Conservation (phyloP, 129 eudicot species). For the Rutidosis leptorrhynchoides region DNA sequence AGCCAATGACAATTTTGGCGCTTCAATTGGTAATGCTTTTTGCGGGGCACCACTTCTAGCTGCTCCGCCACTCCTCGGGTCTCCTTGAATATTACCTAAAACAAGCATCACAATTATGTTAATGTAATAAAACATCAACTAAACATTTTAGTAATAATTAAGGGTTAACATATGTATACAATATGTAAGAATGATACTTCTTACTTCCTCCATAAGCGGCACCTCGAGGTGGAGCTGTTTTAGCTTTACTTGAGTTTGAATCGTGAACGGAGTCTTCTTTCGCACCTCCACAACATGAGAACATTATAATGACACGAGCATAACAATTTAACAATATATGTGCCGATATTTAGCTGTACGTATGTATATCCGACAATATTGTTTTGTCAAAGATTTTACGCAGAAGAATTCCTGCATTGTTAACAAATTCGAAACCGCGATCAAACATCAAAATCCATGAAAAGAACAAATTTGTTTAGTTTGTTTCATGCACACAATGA, state of each 20-base stretch:
- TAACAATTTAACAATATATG: constrained; percentile 19
- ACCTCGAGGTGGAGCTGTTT: constrained; percentile 58
- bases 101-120: not conserved
- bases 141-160: not conserved
- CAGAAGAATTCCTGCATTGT: constrained; percentile 21
- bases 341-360: not conserved
- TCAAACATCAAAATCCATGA: constrained; percentile 9
- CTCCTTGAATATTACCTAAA: constrained; percentile 63
- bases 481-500: not conserved
- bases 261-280: constrained; percentile 49
- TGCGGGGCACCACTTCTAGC: constrained; percentile 39
- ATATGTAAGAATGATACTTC: constrained; percentile 2
- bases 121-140: not conserved
- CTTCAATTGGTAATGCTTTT: constrained; percentile 44
- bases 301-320: constrained; percentile 43
- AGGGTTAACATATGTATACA: no score
- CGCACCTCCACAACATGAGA: constrained; percentile 63
- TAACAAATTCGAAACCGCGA: constrained; percentile 12
- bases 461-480: not conserved
- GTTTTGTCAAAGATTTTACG: not conserved
- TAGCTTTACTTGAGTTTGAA: constrained; percentile 39
- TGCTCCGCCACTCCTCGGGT: constrained; percentile 41
- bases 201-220: constrained; percentile 46
- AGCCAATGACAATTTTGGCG: constrained; percentile 44
- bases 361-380: not conserved